Percentiles rank a stretch among this genome's conserved stretches.
Conservation (phyloP, 352 stramenopile genomes). For the Globisporangium lucens region DNA sequence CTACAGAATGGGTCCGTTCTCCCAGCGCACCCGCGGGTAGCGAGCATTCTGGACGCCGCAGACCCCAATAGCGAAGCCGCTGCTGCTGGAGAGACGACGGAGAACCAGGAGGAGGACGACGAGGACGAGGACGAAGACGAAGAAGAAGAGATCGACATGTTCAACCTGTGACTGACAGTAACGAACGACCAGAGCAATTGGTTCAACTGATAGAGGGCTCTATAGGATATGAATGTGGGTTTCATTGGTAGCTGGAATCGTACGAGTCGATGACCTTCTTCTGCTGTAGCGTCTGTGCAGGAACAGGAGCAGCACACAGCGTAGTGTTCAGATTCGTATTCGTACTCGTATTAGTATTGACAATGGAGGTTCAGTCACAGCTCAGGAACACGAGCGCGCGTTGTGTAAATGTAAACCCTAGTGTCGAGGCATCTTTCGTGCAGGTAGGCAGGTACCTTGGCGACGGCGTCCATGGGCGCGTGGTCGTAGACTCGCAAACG, state of each 20-base stretch:
- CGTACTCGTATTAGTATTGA: neutral
- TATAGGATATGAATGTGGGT: neutral
- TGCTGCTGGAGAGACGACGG: conserved; percentile 13
- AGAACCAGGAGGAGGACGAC: conserved; percentile 18
- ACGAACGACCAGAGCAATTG: too few relatives aligned
- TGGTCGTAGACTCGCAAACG: conserved; percentile 41
- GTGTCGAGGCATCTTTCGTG: neutral
- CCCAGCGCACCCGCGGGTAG: neutral
- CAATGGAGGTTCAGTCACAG: neutral
- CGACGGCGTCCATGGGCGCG: conserved; percentile 35
- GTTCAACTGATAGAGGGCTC: neutral
- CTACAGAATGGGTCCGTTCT: neutral
- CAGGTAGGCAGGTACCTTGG: conserved; percentile 24
- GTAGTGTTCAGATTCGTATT: neutral
- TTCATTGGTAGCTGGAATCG: conserved; percentile 10
- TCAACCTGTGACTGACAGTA: conserved; percentile 27
- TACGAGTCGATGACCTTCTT: conserved; percentile 18
- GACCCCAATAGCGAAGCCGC: conserved; percentile 6
- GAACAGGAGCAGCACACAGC: neutral
- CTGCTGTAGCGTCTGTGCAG: conserved; percentile 12
- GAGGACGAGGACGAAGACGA: conserved; percentile 10
- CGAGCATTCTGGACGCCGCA: conserved; percentile 10
- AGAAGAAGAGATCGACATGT: conserved; percentile 57
- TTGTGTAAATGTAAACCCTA: too few relatives aligned
- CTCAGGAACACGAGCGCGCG: neutral